Percentiles rank a stretch among this genome's conserved stretches.
These are phyloP conservation scores for Gymnopilus junonius DNA, from an alignment of 768 basidiomycete species.

Conservation along the genomic window DNA sequence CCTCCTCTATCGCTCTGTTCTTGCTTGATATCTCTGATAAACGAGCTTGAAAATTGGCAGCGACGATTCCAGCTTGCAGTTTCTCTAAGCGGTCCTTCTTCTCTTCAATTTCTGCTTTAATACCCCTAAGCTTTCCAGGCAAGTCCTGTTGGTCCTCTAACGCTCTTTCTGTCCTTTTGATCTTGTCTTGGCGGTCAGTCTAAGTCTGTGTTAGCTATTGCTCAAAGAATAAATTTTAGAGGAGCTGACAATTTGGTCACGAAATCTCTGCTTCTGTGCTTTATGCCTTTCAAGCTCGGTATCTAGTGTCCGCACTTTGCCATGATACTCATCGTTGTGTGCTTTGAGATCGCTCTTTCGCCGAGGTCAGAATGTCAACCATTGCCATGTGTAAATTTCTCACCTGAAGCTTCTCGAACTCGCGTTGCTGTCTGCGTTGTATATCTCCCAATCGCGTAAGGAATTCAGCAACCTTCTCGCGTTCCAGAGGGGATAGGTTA, in stretches of 20 bases:
- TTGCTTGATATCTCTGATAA: slow-evolving; percentile 57
- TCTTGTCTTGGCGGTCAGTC: slow-evolving; percentile 55
- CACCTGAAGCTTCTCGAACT: slow-evolving; percentile 75
- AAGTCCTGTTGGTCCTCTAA: slow-evolving; percentile 63
- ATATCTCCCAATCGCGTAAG: slow-evolving; percentile 65
- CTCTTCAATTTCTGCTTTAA: slow-evolving; percentile 70
- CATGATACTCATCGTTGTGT: slow-evolving; percentile 69
- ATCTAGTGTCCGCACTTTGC: slow-evolving; percentile 58
- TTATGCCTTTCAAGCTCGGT: slow-evolving; percentile 58
- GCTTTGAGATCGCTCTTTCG: slow-evolving; percentile 54
- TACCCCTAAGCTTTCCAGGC: slow-evolving; percentile 53
- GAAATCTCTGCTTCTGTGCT: slow-evolving; percentile 53
- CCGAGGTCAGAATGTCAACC: not conserved
- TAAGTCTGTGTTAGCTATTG: slow-evolving; percentile 25
- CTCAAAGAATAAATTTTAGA: not conserved
- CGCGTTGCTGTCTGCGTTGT: slow-evolving; percentile 61
- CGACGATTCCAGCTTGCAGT: slow-evolving; percentile 58
- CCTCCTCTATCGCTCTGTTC: slow-evolving; percentile 66
- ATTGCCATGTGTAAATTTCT: slow-evolving; percentile 2
- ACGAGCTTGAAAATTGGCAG: slow-evolving; percentile 67
- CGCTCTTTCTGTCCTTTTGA: slow-evolving; percentile 54
- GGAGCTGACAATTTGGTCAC: slow-evolving; percentile 59
- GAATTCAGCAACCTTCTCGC: slow-evolving; percentile 77
- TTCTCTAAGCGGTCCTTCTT: slow-evolving; percentile 65
- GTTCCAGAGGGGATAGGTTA: slow-evolving; percentile 68